Evolutionary conservation across 345 rosid genomes (phyloP).

Genomic region (Eucalyptus sp.): DNA sequence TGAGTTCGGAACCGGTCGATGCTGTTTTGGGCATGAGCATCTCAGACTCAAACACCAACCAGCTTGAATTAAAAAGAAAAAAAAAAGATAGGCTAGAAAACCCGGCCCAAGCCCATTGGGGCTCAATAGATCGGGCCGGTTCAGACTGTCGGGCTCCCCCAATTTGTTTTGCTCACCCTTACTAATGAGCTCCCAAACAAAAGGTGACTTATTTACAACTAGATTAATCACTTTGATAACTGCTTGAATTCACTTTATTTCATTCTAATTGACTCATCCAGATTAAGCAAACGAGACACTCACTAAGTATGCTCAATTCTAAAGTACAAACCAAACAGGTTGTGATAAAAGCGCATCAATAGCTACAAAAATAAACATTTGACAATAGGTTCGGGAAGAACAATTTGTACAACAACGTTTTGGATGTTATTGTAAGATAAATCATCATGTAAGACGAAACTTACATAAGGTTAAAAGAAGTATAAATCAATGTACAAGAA

Average conservation of each 20-base stretch:
- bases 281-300: neutral
- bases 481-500: neutral
- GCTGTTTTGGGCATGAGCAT: neutral
- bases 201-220: neutral
- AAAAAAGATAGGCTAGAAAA: neutral
- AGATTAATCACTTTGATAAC: neutral
- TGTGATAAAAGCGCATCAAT: neutral
- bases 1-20: neutral
- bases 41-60: neutral
- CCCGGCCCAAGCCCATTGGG: neutral
- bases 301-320: neutral
- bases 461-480: accelerated
- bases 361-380: neutral
- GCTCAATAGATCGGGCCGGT: neutral
- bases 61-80: neutral
- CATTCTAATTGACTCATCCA: neutral
- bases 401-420: accelerated
- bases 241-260: neutral
- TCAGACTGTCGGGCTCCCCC: accelerated
- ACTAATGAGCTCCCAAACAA: neutral
- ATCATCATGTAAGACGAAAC: neutral
- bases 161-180: neutral
- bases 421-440: neutral
- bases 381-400: accelerated
- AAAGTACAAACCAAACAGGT: neutral